Evolutionary conservation across 768 basidiomycete genomes (phyloP).

Genomic region (Mrakia gelida): DNA sequence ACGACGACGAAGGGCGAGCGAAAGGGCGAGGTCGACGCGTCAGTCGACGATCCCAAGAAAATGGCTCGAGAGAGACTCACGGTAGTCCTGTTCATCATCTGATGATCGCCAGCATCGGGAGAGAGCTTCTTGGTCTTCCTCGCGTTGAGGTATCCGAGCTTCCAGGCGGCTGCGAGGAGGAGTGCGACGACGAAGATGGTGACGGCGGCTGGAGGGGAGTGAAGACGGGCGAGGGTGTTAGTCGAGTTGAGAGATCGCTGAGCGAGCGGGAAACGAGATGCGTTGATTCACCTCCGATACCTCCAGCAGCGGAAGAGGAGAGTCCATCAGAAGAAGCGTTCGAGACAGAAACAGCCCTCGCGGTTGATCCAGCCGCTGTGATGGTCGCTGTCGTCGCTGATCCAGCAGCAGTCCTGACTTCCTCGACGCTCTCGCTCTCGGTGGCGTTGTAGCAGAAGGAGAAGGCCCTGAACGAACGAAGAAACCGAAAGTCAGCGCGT

Average conservation of each 20-base stretch:
- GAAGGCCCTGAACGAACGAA: neutral
- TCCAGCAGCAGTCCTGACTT: neutral
- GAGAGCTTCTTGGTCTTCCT: too few species aligned
- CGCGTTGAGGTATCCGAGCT: too few species aligned
- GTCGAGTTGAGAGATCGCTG: too few species aligned
- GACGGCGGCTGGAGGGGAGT: too few species aligned
- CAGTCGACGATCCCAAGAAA: neutral
- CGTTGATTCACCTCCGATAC: neutral
- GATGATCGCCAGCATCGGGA: too few species aligned
- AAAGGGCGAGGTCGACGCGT: neutral
- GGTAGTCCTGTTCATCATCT: neutral
- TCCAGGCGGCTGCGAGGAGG: too few species aligned
- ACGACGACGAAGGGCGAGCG: too few species aligned
- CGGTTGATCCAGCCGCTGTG: neutral
- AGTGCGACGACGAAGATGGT: too few species aligned
- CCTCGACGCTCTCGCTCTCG: neutral
- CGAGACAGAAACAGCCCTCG: neutral
- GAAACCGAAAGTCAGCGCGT: neutral
- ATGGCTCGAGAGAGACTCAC: neutral
- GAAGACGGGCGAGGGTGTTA: too few species aligned
- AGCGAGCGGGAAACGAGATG: too few species aligned
- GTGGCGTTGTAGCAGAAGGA: neutral
- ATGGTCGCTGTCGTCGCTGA: neutral
- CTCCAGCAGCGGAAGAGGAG: neutral
- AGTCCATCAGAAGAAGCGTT: neutral